A percentile compares a stretch with the other conserved stretches of the same genome.
Evolutionary conservation across 1,284 basidiomycete species (phyloP).

Genomic region (Cutaneotrichosporon curvatum): DNA sequence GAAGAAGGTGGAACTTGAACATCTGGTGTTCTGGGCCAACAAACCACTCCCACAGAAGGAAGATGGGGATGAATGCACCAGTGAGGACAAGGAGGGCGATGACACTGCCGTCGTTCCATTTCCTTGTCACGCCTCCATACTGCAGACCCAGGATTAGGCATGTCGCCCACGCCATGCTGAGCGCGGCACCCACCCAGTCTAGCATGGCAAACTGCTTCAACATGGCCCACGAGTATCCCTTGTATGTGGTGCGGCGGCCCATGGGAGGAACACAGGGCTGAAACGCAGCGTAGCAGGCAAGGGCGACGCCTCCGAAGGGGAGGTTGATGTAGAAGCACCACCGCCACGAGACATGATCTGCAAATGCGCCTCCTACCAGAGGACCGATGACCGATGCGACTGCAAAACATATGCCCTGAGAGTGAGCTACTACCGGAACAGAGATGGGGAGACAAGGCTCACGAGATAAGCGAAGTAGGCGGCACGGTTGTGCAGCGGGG

Average conservation of each 20-base stretch:
- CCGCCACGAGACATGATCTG: slow-evolving; percentile 46
- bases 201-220: slow-evolving; percentile 29
- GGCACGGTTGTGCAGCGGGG: slow-evolving; percentile 34
- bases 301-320: slow-evolving; percentile 37
- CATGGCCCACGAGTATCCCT: slow-evolving; percentile 35
- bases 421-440: no score
- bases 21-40: slow-evolving; percentile 41
- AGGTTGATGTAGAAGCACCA: slow-evolving; percentile 46
- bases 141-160: slow-evolving; percentile 38
- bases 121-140: slow-evolving; percentile 41
- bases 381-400: slow-evolving; percentile 46
- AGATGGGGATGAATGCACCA: slow-evolving; percentile 34
- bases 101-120: slow-evolving; percentile 43
- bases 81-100: slow-evolving; percentile 43
- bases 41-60: slow-evolving; percentile 42
- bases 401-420: slow-evolving; percentile 37
- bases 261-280: slow-evolving; percentile 35
- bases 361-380: slow-evolving; percentile 47
- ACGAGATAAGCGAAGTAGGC: slow-evolving; percentile 32
- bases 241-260: slow-evolving; percentile 32
- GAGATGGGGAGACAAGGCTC: slow-evolving; percentile 28
- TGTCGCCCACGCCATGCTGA: slow-evolving; percentile 37
- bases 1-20: slow-evolving; percentile 44
- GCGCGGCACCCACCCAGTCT: slow-evolving; percentile 39
- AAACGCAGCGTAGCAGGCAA: slow-evolving; percentile 25